Evolutionary conservation across 1,284 basidiomycete species (phyloP).

Genomic region (Ceratobasidium sp.): DNA sequence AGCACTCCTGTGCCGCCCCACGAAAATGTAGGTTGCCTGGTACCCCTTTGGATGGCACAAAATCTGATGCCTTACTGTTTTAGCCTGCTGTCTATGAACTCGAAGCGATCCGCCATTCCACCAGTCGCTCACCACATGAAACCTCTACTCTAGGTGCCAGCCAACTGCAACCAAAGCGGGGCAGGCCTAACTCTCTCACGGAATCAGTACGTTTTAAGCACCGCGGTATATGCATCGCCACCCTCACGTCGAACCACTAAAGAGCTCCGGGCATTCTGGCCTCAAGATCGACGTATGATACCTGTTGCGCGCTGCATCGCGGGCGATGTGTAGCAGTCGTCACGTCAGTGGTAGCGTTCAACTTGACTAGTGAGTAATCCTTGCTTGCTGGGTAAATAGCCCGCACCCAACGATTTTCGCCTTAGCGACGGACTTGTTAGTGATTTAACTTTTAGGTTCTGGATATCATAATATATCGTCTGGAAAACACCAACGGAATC

Average conservation of each 20-base stretch:
- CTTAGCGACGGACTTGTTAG: too few relatives aligned
- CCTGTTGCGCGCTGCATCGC: neutral
- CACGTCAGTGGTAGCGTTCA: neutral
- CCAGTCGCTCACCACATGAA: neutral
- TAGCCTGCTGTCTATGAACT: constrained; percentile 1
- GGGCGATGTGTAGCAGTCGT: neutral
- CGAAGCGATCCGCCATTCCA: neutral
- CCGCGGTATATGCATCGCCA: neutral
- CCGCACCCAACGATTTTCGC: too few relatives aligned
- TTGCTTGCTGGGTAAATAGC: neutral
- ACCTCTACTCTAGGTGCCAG: neutral
- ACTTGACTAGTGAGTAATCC: neutral
- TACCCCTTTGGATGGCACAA: neutral
- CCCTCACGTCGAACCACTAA: neutral
- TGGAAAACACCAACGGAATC: too few relatives aligned
- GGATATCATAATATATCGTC: too few relatives aligned
- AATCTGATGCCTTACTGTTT: neutral
- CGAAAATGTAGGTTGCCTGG: neutral
- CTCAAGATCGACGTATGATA: neutral
- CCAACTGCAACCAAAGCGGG: neutral
- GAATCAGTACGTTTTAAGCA: neutral
- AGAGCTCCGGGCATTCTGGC: neutral
- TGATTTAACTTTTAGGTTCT: too few relatives aligned
- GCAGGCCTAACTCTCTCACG: neutral
- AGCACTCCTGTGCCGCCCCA: neutral